Evolutionary conservation across 495 filamentous ascomycete species (phyloP).

Genomic region (Talaromyces ruber): DNA sequence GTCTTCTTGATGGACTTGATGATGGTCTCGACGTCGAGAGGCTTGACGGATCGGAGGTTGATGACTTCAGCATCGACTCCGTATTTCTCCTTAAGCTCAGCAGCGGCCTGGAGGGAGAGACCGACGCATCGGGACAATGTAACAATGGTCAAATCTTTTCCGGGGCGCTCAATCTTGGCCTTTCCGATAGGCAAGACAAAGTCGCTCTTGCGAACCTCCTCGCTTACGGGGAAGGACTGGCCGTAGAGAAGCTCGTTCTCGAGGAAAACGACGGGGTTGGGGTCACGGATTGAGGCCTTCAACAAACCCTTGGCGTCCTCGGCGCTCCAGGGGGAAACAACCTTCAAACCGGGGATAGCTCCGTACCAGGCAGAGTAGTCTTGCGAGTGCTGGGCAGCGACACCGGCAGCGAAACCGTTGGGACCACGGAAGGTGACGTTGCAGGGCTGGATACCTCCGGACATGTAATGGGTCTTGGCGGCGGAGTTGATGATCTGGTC

Average conservation of each 20-base stretch:
- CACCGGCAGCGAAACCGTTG: constrained; percentile 94
- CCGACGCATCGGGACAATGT: constrained; percentile 92
- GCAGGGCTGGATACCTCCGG: constrained; percentile 97
- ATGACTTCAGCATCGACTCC: constrained; percentile 94
- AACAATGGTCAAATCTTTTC: constrained; percentile 94
- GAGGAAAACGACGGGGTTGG: constrained; percentile 89
- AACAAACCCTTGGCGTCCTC: constrained; percentile 97
- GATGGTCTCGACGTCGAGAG: constrained; percentile 89
- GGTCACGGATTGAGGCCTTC: constrained; percentile 96
- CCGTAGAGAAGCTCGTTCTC: constrained; percentile 98
- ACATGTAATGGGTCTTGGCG: constrained; percentile 99
- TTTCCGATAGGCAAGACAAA: constrained; percentile 96
- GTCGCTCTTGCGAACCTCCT: constrained; percentile 87
- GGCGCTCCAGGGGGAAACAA: constrained; percentile 88
- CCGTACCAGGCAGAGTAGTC: constrained; percentile 98
- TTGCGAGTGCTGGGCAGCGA: constrained; percentile 96
- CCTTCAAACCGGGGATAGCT: constrained; percentile 94
- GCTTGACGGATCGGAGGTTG: constrained; percentile 96
- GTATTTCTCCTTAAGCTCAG: constrained; percentile 87
- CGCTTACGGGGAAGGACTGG: constrained; percentile 88
- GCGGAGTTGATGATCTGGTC: constrained; percentile 99
- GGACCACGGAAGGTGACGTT: constrained; percentile 99
- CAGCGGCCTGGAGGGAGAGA: constrained; percentile 80
- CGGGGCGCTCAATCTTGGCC: constrained; percentile 94
- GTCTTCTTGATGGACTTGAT: constrained; percentile 98